A percentile compares a stretch with the other conserved stretches of the same genome.
phyloP scores from a whole-genome alignment of 2,329 filamentous ascomycete genomes.

The Mycocentrospora acerina region DNA sequence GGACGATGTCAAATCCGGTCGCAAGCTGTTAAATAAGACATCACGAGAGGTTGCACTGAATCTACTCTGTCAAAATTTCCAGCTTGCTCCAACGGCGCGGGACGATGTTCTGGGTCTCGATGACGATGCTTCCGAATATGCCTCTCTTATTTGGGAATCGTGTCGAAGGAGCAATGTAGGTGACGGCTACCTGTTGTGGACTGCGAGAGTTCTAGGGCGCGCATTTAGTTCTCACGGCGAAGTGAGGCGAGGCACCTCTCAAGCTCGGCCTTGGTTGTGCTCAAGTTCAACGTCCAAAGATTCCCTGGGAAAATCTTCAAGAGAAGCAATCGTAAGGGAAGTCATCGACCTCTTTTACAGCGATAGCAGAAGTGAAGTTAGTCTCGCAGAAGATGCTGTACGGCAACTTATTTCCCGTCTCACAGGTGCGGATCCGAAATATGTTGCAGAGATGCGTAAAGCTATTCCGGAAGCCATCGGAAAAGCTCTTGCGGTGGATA shows the following conservation, averaged over 20 bases:
- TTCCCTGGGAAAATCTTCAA: constrained; percentile 28
- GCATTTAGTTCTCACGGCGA: constrained; percentile 69
- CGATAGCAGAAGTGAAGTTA: constrained; percentile 44
- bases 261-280: constrained; percentile 29
- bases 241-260: constrained; percentile 49
- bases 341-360: constrained; percentile 43
- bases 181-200: constrained; percentile 77
- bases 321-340: constrained; percentile 40
- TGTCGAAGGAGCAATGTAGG: constrained; percentile 66
- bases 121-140: constrained; percentile 61
- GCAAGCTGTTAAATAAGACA: constrained; percentile 67
- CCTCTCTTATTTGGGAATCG: constrained; percentile 73
- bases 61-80: constrained; percentile 75
- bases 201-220: constrained; percentile 78
- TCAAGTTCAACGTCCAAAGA: constrained; percentile 19
- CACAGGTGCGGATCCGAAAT: constrained; percentile 16
- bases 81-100: constrained; percentile 57
- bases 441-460: constrained; percentile 31
- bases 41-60: constrained; percentile 70
- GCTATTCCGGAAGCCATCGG: constrained; percentile 33
- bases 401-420: constrained; percentile 34
- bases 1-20: constrained; percentile 64
- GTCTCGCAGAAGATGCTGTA: constrained; percentile 47
- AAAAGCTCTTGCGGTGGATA: constrained; percentile 27
- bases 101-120: constrained; percentile 72